Evolutionary conservation across 2,329 filamentous ascomycete species (phyloP), one percentile per base, ranked within the genome.

Genomic region (Amesomyces nigricolor): DNA sequence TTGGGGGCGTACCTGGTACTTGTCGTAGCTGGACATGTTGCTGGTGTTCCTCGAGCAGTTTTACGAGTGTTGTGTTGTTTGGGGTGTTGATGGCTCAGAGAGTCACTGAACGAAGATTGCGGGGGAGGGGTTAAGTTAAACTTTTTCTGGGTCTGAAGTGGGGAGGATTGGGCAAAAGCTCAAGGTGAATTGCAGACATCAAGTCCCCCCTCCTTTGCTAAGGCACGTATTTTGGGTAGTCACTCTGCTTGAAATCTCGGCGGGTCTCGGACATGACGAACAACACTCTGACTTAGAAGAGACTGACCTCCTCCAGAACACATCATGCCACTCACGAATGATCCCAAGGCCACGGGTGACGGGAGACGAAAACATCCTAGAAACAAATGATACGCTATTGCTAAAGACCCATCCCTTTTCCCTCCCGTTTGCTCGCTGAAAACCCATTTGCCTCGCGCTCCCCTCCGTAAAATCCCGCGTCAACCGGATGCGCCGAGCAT

Each of bases 1-100:
- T 40, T 43, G 30, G 9, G 19, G 29, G 30, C 56, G 19, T 53
- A 53, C 61, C 58, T 62, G 58, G 54, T 64, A 64, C 48, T 61
- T 64, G 54, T 64, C 62, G 58, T 59, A 62, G 54, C 59, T 60
- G 22, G 61, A 63, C 62, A 64, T 64, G n/a, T 58, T 62, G 58
- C 8, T 30, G 35, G 10, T 19, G 4, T 7, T 19, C 44, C 7
- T 16, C 16, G 13, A 45, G 17, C 17, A n/a, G 13, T n/a, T 14
- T 48, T 30, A 9, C 19, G 2, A 2, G 35, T n/a, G 22, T 53
- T 42, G 10, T 4, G 14, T 7, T 52, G 17, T 52, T n/a, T 44
- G 26, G 43, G 19, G 29, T 11, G n/a, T n/a, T 19, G 14, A n/a
- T 16, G 11, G 13, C 8, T 9, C 10, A 16, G 22, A 16, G 22